Evolutionary conservation across 345 rosid species (phyloP), one percentile per base, ranked within the genome.

Genomic region (Lepidium didymum): DNA sequence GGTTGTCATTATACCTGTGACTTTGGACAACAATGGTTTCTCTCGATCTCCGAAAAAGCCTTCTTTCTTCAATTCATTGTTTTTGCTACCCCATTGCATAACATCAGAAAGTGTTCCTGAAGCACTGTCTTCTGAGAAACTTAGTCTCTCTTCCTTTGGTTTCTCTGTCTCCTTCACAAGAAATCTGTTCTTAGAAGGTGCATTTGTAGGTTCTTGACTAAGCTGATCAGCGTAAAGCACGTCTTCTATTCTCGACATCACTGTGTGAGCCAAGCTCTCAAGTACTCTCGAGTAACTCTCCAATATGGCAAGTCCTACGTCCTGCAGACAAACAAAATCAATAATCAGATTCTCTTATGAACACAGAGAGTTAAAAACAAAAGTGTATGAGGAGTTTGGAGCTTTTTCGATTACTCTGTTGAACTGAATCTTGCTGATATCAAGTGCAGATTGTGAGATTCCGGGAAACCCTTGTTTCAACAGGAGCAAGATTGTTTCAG

Each of bases 251-350:
- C 87, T 75, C 0, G 96, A 91, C 81, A 84, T 51, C 3, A 89
- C 94, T 0, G 92, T 86, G 70, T 78, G 84, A 40, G 97, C 96
- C 75, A 91, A 83, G 76, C 90, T 91, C 76, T 89, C 97, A 18
- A 91, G 79, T 12, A 89, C 81, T 73, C 97, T 83, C 1, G 97
- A 91, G 74, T 91, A 91, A 72, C 97, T 87, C 75, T 91, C 97
- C 18, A 89, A 74, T 56, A 89, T 68, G 1, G 96, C 94, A 52
- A 87, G 96, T 9, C 97, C 97, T 25, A 91, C 85, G 66, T 89
- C 97, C 96, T 89, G 81, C 16, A 25, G 72, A 34, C 7, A 66
- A 29, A 67, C 46, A 50, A 40, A 31, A 1, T 4, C 23, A 15
- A 3, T 34, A 13, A 49, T 64, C 40, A 56, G 37, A 36, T 69